These are phyloP conservation scores for Apiospora marii DNA, from an alignment of 2,329 filamentous ascomycete genomes.

Conservation along the genomic window DNA sequence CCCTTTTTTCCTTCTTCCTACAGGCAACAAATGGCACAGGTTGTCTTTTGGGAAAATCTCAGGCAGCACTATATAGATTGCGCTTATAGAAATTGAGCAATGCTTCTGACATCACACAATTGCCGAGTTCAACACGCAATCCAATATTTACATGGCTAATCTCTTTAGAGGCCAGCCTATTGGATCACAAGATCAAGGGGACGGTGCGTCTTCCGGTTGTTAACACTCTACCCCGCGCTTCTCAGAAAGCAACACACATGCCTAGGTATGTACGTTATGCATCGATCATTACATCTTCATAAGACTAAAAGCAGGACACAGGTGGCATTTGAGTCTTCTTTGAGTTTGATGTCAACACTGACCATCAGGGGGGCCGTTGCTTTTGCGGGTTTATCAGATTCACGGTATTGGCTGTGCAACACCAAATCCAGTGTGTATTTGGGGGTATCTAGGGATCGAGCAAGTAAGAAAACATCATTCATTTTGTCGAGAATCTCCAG, in stretches of 20 bases:
- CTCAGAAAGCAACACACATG: too few species aligned
- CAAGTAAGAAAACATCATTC: background rate
- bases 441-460: constrained; percentile 8
- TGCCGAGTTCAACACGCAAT: background rate
- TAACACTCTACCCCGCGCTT: too few species aligned
- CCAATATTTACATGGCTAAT: background rate
- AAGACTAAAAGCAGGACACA: too few species aligned
- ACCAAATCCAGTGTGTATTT: background rate
- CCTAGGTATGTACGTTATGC: too few species aligned
- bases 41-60: background rate
- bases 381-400: too few species aligned
- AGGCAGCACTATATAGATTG: background rate
- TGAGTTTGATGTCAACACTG: too few species aligned
- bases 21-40: background rate
- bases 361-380: too few species aligned
- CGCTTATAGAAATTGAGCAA: background rate
- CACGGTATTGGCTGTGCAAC: background rate
- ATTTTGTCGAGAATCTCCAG: background rate
- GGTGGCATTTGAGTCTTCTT: too few species aligned
- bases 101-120: background rate
- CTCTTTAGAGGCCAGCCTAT: too few species aligned
- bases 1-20: background rate
- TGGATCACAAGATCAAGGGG: too few species aligned
- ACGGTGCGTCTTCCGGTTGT: too few species aligned
- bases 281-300: too few species aligned